These are phyloP conservation scores for Elaeis oleifera DNA, from an alignment of 202 grass and related monocot genomes.

Conservation along the genomic window DNA sequence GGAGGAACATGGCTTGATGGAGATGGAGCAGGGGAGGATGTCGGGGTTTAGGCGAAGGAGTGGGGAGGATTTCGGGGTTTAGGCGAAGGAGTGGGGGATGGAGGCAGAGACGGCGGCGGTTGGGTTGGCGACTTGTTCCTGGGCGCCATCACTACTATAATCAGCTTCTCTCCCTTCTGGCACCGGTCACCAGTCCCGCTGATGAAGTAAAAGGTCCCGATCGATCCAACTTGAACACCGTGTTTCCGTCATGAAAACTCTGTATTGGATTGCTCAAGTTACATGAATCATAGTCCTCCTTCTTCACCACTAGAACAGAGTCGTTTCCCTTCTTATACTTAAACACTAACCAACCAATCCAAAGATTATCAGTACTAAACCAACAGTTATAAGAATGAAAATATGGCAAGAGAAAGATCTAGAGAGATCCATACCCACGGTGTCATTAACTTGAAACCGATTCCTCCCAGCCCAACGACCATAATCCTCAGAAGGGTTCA, in stretches of 20 bases:
- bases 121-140: slow-evolving; percentile 32
- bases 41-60: slow-evolving; percentile 20
- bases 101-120: slow-evolving; percentile 18
- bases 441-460: slow-evolving; percentile 37
- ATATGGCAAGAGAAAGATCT: neutral
- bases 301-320: slow-evolving; percentile 36
- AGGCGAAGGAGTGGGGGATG: slow-evolving; percentile 22
- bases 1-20: neutral
- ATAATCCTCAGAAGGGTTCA: slow-evolving; percentile 38
- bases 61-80: neutral
- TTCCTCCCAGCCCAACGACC: slow-evolving; percentile 28
- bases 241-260: slow-evolving; percentile 26
- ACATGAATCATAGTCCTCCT: slow-evolving; percentile 35
- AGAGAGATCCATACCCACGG: slow-evolving; percentile 29
- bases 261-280: slow-evolving; percentile 22
- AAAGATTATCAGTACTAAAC: no score
- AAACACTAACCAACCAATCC: slow-evolving; percentile 26
- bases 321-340: slow-evolving; percentile 34
- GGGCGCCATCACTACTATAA: slow-evolving; percentile 17
- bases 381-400: neutral
- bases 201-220: slow-evolving; percentile 44
- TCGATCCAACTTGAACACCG: slow-evolving; percentile 13
- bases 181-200: slow-evolving; percentile 27
- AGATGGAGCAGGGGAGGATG: neutral
- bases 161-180: slow-evolving; percentile 39